Evolutionary conservation across 2,329 filamentous ascomycete species (phyloP), one percentile per base, ranked within the genome.

Genomic region (Exophiala oligosperma): DNA sequence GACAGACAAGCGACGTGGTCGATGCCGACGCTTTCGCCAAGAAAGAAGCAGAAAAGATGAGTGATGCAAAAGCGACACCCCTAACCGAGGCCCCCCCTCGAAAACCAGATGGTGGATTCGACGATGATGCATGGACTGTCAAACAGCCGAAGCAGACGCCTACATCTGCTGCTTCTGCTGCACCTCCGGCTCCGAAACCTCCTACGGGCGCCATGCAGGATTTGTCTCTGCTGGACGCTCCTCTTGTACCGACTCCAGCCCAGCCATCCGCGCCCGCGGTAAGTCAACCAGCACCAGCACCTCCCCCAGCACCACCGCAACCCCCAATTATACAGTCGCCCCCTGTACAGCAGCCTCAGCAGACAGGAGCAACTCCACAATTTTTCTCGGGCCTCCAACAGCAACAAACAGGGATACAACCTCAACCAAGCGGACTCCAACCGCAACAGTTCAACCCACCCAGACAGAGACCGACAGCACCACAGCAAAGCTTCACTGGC

Each of bases 41-140:
- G 66, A 84, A 85, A 68, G 79, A 82, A 50, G 78, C 79, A 2
- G 71, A 74, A 14, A 71, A 72, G 3, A 79, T 71, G 29, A 65
- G 72, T 9, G 79, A 82, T 40, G 73, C 73, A 17, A 76, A 78
- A 52, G 70, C 78, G 24, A 81, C 82, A 32, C 77, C 84, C 0
- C 71, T 81, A 48, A 72, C 77, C 12, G 72, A 76, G 57, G 74
- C 73, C 7, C 77, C 84, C 38, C 66, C 74, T 3, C 77, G 81
- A 38, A 80, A 83, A 59, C 73, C 74, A 37, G 69, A 75, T 43
- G 77, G 80, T 59, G 91, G 91, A 2, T 97, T 97, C 69, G 94
- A 99, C 52, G 94, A 97, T 69, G 91, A 97, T 77, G 94, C 94
- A 7, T 99, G 94, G 94, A 91, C 95, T 68, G 88, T 96, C 50